Evolutionary conservation across 1,139 yeast genomes (phyloP).

Genomic region (Kurtzmaniella quercitrusa): DNA sequence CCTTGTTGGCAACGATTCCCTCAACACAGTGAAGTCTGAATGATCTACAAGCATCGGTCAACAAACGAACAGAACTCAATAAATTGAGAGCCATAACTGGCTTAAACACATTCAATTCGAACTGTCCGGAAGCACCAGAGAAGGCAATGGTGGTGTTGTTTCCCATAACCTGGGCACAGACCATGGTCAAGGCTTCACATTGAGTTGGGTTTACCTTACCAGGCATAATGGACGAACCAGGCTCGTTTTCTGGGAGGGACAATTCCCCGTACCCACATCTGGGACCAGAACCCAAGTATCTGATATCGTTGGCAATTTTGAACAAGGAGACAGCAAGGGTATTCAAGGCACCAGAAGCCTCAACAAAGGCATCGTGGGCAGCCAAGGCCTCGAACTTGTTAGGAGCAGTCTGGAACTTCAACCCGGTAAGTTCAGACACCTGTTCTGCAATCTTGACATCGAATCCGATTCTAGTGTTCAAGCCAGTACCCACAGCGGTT

Average conservation of each 20-base stretch:
- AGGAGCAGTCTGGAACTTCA: slow-evolving; percentile 82
- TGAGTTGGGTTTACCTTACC: slow-evolving; percentile 98
- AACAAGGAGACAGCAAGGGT: slow-evolving; percentile 82
- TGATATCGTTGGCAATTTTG: slow-evolving; percentile 92
- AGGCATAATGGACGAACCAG: slow-evolving; percentile 96
- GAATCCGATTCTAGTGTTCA: slow-evolving; percentile 82
- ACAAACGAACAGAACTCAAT: slow-evolving; percentile 71
- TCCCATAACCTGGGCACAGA: slow-evolving; percentile 90
- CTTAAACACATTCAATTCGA: slow-evolving; percentile 91
- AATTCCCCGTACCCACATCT: slow-evolving; percentile 96
- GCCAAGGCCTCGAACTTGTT: slow-evolving; percentile 96
- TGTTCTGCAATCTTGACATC: slow-evolving; percentile 71
- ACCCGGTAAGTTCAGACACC: slow-evolving; percentile 75
- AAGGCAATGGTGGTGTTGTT: slow-evolving; percentile 86
- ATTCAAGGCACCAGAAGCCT: slow-evolving; percentile 89
- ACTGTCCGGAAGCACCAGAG: slow-evolving; percentile 95
- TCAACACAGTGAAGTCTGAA: slow-evolving; percentile 88
- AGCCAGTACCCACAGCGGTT: slow-evolving; percentile 95
- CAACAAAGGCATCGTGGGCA: slow-evolving; percentile 93
- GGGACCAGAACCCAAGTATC: slow-evolving; percentile 95
- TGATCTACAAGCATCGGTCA: slow-evolving; percentile 78
- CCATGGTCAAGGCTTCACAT: slow-evolving; percentile 95
- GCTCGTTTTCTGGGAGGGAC: slow-evolving; percentile 88
- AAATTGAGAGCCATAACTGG: slow-evolving; percentile 87
- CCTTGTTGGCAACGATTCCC: slow-evolving; percentile 79